Conservation (phyloP, 208 protist genomes). For the Porcisia deanei region DNA sequence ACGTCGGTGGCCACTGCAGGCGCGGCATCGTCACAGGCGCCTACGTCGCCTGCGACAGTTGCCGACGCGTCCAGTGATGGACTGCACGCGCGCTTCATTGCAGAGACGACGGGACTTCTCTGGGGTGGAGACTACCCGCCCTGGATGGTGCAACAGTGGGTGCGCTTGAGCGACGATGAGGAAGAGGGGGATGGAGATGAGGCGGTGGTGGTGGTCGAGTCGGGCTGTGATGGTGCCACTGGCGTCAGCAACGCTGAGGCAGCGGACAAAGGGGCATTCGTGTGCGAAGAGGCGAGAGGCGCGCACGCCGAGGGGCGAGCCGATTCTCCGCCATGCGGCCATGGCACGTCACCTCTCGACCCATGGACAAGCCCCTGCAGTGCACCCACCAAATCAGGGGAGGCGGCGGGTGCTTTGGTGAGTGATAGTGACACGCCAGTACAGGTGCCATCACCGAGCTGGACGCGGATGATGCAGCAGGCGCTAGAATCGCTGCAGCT, state of each 20-base stretch:
- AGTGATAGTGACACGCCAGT: not conserved
- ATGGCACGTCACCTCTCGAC: not conserved
- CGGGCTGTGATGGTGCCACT: not conserved
- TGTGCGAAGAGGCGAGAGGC: not conserved
- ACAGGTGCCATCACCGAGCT: not conserved
- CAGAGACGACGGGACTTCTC: constrained; percentile 20
- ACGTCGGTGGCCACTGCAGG: not conserved
- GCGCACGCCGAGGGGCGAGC: not conserved
- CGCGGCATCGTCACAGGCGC: not conserved
- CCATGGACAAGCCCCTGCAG: not conserved
- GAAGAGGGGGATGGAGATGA: constrained; percentile 3
- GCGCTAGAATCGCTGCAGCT: constrained; percentile 31
- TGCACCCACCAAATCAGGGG: not conserved
- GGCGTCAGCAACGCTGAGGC: not conserved
- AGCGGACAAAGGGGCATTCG: not conserved
- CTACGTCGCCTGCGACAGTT: not conserved
- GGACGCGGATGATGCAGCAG: constrained; percentile 22
- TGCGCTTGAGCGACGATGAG: constrained; percentile 14
- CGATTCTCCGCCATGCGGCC: not conserved
- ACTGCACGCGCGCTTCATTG: constrained; percentile 21
- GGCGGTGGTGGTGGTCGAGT: not conserved
- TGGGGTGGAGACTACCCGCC: constrained; percentile 28
- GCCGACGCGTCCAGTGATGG: not conserved
- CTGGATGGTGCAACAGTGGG: constrained; percentile 29
- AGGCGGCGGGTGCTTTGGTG: not conserved